phyloP scores from a whole-genome alignment of 805 yeast genomes.

The Teunomyces tritomae region DNA sequence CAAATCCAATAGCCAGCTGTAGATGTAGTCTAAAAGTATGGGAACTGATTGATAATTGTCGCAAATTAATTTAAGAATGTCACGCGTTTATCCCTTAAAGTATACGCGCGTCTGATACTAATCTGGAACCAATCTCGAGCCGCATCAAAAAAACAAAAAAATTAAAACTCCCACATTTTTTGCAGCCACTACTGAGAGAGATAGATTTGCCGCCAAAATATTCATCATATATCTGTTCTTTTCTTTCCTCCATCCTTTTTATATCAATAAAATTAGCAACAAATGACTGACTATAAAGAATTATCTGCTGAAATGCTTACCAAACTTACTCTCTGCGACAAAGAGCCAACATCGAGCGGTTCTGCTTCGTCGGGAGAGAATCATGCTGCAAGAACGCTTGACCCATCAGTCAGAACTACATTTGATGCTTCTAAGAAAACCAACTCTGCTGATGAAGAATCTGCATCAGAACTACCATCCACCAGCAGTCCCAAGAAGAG shows the following conservation, averaged over 20 bases:
- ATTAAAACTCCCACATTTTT: background rate
- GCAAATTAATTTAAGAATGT: too few species aligned
- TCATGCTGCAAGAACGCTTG: background rate
- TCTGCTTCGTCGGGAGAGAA: background rate
- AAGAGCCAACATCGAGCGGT: background rate
- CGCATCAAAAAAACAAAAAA: background rate
- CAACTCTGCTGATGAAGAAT: background rate
- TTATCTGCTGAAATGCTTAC: background rate
- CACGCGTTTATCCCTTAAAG: too few species aligned
- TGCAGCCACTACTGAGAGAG: background rate
- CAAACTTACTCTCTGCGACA: background rate
- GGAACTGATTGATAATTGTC: too few species aligned
- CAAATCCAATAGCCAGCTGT: background rate
- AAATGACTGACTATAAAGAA: background rate
- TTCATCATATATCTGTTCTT: background rate
- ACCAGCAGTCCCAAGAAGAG: background rate
- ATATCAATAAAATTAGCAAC: background rate
- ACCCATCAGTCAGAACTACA: background rate
- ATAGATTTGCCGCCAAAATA: background rate
- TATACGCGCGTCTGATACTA: background rate
- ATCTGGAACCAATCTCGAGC: background rate
- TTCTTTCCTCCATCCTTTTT: background rate
- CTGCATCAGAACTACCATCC: background rate
- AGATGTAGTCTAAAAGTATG: too few species aligned
- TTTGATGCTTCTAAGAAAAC: background rate